These are phyloP conservation scores for Metschnikowia chrysomelidarum DNA, from an alignment of 805 yeast species.

Conservation along the genomic window DNA sequence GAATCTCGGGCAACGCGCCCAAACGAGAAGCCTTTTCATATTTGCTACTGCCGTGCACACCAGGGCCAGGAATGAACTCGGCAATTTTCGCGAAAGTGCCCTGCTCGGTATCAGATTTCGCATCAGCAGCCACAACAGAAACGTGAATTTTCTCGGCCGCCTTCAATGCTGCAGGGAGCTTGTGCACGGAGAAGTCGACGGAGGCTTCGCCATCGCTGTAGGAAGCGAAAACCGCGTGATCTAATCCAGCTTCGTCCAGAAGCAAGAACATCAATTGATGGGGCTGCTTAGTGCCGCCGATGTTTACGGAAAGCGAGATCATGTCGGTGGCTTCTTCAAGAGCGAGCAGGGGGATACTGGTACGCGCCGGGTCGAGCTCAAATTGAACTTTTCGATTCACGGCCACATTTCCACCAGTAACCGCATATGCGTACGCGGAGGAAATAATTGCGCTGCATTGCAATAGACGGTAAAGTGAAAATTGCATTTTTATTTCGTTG, in stretches of 20 bases:
- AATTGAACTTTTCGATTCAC: constrained; percentile 23
- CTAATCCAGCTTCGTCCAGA: constrained; percentile 31
- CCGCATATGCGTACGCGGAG: constrained; percentile 27
- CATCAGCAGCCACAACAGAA: constrained; percentile 32
- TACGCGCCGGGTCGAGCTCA: constrained; percentile 31
- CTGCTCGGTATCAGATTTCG: constrained; percentile 17
- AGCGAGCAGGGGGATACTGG: constrained; percentile 28
- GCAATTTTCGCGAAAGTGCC: constrained; percentile 25
- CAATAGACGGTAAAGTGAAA: constrained; percentile 13
- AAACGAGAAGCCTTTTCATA: constrained; percentile 34
- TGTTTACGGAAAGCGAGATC: constrained; percentile 27
- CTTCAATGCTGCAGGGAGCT: constrained; percentile 38
- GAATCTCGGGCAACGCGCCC: constrained; percentile 58
- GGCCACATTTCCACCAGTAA: constrained; percentile 29
- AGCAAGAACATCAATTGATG: constrained; percentile 35
- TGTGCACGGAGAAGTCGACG: constrained; percentile 25
- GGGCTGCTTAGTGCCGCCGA: constrained; percentile 28
- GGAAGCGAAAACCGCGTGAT: constrained; percentile 31
- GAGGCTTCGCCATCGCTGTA: constrained; percentile 22
- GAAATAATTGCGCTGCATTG: constrained; percentile 22
- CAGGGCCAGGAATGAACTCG: constrained; percentile 31
- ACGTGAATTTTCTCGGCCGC: constrained; percentile 30
- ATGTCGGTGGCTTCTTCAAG: constrained; percentile 33
- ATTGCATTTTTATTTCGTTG: constrained; percentile 21
- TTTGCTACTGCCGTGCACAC: constrained; percentile 23